A percentile compares a stretch with the other conserved stretches of the same genome.
phyloP scores from a whole-genome alignment of 495 filamentous ascomycete species.

The Penicillium waksmanii region DNA sequence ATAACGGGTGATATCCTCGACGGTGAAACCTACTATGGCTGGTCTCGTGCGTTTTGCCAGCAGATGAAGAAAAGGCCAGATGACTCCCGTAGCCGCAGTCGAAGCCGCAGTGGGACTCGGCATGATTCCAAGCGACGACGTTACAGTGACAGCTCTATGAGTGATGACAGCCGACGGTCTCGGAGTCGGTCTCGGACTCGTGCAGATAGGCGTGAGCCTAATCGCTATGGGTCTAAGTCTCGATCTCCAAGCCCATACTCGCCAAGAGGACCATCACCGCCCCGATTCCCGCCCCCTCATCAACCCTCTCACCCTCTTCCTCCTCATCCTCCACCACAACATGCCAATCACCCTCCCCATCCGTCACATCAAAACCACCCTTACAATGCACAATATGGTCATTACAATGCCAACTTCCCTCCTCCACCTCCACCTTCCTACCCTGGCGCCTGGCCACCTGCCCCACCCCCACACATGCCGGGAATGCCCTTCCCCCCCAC shows the following conservation, averaged over 20 bases:
- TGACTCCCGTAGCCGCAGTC: conserved; percentile 27
- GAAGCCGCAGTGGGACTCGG: conserved; percentile 40
- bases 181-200: conserved; percentile 32
- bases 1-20: conserved; percentile 59
- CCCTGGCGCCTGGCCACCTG: conserved; percentile 56
- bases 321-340: conserved; percentile 27
- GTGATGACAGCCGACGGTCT: conserved; percentile 28
- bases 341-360: conserved; percentile 26
- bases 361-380: conserved; percentile 21
- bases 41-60: conserved; percentile 79
- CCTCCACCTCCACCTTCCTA: conserved; percentile 54
- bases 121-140: conserved; percentile 46
- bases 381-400: conserved; percentile 22
- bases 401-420: conserved; percentile 24
- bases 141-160: conserved; percentile 53
- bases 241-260: conserved; percentile 49
- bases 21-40: conserved; percentile 85
- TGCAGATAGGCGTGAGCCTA: conserved; percentile 2
- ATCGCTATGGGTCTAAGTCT: conserved; percentile 18
- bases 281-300: conserved; percentile 35
- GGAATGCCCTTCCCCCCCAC: conserved; percentile 25
- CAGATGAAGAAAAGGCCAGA: conserved; percentile 69
- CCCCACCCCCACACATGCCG: conserved; percentile 39
- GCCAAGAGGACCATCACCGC: conserved; percentile 35
- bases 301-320: conserved; percentile 28